These are phyloP conservation scores for Poronia punctata DNA, from an alignment of 495 filamentous ascomycete genomes.

Conservation along the genomic window DNA sequence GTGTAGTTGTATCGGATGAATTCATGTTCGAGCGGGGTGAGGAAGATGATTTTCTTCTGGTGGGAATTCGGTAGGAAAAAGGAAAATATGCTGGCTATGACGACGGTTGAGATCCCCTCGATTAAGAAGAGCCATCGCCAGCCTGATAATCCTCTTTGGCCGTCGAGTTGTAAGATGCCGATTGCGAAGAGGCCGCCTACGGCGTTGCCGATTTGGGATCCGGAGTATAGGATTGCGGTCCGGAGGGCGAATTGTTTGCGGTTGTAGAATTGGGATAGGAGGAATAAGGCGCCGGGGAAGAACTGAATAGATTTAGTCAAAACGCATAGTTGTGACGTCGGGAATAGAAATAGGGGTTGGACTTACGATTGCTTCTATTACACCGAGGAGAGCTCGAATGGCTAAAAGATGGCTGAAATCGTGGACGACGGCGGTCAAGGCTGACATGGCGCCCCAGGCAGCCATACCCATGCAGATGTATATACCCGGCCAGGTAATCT, in stretches of 20 bases:
- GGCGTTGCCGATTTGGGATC: conserved; percentile 42
- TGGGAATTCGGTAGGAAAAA: conserved; percentile 49
- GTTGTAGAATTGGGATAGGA: conserved; percentile 59
- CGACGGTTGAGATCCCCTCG: conserved; percentile 46
- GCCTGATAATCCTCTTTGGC: conserved; percentile 31
- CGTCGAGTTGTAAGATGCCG: conserved; percentile 39
- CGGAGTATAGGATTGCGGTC: conserved; percentile 46
- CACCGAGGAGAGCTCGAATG: conserved; percentile 49
- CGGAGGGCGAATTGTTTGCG: conserved; percentile 43
- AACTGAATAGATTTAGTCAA: too few relatives aligned
- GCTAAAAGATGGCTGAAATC: conserved; percentile 44
- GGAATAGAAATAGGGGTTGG: too few relatives aligned
- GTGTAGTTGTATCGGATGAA: conserved; percentile 12
- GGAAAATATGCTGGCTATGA: conserved; percentile 45
- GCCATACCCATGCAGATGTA: conserved; percentile 17
- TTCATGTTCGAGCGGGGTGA: conserved; percentile 12
- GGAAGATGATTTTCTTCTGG: conserved; percentile 6
- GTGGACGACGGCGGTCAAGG: conserved; percentile 52
- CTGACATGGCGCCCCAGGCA: conserved; percentile 31
- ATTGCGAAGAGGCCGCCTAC: conserved; percentile 47
- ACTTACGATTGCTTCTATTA: conserved; percentile 46
- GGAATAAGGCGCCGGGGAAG: conserved; percentile 56
- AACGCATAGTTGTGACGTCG: too few relatives aligned
- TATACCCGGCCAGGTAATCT: conserved; percentile 16
- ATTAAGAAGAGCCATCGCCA: conserved; percentile 51